These are phyloP conservation scores for Fusarium heterosporum DNA, from an alignment of 2,329 filamentous ascomycete genomes.

Conservation along the genomic window DNA sequence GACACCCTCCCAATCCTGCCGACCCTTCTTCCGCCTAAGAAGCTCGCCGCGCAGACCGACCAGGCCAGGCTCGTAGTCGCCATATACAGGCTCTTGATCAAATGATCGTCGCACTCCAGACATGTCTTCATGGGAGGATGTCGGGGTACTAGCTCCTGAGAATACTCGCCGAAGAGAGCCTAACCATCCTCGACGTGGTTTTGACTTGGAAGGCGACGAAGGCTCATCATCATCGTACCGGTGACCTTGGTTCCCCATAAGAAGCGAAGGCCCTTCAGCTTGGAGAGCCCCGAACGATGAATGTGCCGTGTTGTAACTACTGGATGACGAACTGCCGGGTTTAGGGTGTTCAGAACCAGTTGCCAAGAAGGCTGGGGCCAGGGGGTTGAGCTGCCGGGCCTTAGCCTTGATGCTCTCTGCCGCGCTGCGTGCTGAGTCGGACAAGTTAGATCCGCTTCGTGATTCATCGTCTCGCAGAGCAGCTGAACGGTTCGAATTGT, in stretches of 20 bases:
- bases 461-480: conserved; percentile 59
- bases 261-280: conserved; percentile 63
- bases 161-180: conserved; percentile 76
- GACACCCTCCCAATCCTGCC: conserved; percentile 64
- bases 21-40: conserved; percentile 66
- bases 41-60: conserved; percentile 61
- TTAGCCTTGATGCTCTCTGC: conserved; percentile 56
- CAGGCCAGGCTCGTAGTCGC: conserved; percentile 60
- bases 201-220: conserved; percentile 68
- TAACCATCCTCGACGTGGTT: conserved; percentile 71
- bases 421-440: conserved; percentile 63
- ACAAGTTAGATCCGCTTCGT: conserved; percentile 67
- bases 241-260: conserved; percentile 52
- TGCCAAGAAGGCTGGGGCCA: conserved; percentile 45
- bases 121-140: conserved; percentile 47
- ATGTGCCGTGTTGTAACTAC: conserved; percentile 66
- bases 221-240: conserved; percentile 55
- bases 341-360: conserved; percentile 49
- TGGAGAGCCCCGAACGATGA: conserved; percentile 65
- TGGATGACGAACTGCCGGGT: conserved; percentile 56
- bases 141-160: conserved; percentile 54
- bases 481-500: conserved; percentile 53
- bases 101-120: conserved; percentile 49
- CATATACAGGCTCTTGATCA: conserved; percentile 50
- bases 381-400: conserved; percentile 51